Evolutionary conservation across 2,329 filamentous ascomycete species (phyloP).

Genomic region (Teratosphaeriaceae sp.): DNA sequence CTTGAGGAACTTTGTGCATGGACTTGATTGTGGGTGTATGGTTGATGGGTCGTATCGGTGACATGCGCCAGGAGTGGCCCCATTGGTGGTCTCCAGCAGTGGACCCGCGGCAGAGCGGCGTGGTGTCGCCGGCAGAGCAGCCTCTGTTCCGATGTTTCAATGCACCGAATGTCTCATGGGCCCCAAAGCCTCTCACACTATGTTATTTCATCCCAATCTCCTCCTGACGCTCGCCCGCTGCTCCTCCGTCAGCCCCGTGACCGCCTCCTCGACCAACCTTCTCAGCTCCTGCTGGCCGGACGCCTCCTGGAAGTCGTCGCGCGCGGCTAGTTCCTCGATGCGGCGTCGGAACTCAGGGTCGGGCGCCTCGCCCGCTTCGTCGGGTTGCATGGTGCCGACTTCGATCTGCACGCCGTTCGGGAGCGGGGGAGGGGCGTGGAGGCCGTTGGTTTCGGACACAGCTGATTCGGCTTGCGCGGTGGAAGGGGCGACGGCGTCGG

Average conservation of each 20-base stretch:
- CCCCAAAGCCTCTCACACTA: background rate
- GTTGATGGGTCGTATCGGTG: too few relatives aligned
- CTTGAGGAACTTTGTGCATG: constrained; percentile 5
- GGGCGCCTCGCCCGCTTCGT: constrained; percentile 53
- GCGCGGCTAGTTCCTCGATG: constrained; percentile 81
- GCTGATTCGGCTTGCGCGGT: constrained; percentile 30
- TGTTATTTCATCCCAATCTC: constrained; percentile 27
- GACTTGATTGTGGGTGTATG: constrained; percentile 1
- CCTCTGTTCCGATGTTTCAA: too few relatives aligned
- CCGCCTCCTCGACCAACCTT: constrained; percentile 70
- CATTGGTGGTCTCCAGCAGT: too few relatives aligned
- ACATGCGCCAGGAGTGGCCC: too few relatives aligned
- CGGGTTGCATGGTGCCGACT: constrained; percentile 61
- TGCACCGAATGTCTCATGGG: too few relatives aligned
- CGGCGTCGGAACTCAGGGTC: constrained; percentile 78
- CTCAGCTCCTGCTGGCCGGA: constrained; percentile 74
- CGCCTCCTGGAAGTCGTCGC: constrained; percentile 76
- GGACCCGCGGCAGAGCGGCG: too few relatives aligned
- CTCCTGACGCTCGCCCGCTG: constrained; percentile 36
- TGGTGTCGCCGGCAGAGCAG: too few relatives aligned
- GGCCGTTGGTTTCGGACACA: constrained; percentile 16
- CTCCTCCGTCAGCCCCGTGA: constrained; percentile 59
- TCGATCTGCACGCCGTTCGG: constrained; percentile 74
- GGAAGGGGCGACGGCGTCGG: constrained; percentile 19
- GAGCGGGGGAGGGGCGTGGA: constrained; percentile 51